Conservation (phyloP, 2,329 filamentous ascomycete species). For the Ophiostoma australiae region DNA sequence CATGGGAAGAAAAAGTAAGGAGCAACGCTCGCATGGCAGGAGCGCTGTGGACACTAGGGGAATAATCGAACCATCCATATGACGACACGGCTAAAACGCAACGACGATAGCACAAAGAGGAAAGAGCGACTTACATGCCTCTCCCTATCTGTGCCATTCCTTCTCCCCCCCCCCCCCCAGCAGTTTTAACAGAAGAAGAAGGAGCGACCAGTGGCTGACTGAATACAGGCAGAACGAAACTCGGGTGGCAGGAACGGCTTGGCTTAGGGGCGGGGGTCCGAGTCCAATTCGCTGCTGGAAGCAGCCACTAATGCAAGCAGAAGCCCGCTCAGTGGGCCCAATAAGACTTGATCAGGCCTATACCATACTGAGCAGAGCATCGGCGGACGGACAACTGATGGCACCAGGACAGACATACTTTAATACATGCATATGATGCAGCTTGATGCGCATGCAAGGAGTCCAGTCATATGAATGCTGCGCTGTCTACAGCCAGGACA, state of each 20-base stretch:
- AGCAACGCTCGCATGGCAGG: background rate
- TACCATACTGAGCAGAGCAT: background rate
- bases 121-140: background rate
- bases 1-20: background rate
- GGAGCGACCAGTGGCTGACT: background rate
- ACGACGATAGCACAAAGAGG: background rate
- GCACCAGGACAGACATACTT: background rate
- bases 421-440: conserved; percentile 1
- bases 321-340: conserved; percentile 21
- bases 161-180: background rate
- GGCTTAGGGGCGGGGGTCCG: conserved; percentile 22
- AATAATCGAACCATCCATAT: background rate
- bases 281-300: conserved; percentile 23
- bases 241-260: conserved; percentile 22
- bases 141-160: background rate
- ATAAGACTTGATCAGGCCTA: conserved; percentile 17
- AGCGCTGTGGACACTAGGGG: background rate
- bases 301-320: conserved; percentile 24
- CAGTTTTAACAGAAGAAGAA: background rate
- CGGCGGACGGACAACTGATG: background rate
- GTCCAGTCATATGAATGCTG: conserved; percentile 12
- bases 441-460: conserved; percentile 15
- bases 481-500: background rate
- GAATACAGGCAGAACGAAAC: conserved; percentile 14
- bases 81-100: background rate